phyloP scores from a whole-genome alignment of 202 grass and related monocot genomes.

The Tripidium arundinaceum region DNA sequence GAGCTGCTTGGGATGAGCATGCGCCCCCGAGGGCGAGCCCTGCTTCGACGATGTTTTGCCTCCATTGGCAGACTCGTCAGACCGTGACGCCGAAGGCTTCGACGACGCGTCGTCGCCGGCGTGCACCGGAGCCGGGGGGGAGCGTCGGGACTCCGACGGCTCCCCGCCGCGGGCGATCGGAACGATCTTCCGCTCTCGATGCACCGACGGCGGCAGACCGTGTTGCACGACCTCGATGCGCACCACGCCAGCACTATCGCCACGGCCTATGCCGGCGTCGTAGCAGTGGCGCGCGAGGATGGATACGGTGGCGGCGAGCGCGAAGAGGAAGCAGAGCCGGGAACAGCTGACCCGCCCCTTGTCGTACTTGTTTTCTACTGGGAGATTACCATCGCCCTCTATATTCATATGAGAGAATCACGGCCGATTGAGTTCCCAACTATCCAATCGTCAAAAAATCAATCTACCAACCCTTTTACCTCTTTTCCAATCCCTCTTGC shows the following conservation, averaged over 20 bases:
- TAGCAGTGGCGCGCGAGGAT: slow-evolving; percentile 32
- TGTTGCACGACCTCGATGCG: neutral
- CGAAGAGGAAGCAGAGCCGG: slow-evolving; percentile 15
- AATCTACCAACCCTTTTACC: too few relatives aligned
- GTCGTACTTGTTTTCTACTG: slow-evolving; percentile 24
- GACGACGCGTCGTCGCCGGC: neutral
- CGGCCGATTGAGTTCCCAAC: too few relatives aligned
- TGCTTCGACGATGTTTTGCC: neutral
- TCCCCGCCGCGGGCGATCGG: neutral
- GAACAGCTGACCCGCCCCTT: slow-evolving; percentile 10
- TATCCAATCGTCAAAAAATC: too few relatives aligned
- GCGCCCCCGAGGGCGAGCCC: neutral
- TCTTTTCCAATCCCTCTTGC: too few relatives aligned
- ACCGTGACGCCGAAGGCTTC: neutral
- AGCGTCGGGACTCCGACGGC: neutral
- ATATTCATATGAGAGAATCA: too few relatives aligned
- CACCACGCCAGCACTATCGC: neutral
- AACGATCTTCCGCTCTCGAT: neutral
- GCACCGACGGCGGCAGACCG: neutral
- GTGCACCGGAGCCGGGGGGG: neutral
- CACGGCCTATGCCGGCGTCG: neutral
- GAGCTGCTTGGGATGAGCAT: neutral
- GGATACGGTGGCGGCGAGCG: slow-evolving; percentile 20
- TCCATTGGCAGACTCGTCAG: neutral
- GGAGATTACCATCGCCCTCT: too few relatives aligned